phyloP scores from a whole-genome alignment of 2,329 filamentous ascomycete genomes.

The Fusarium chlamydosporum region DNA sequence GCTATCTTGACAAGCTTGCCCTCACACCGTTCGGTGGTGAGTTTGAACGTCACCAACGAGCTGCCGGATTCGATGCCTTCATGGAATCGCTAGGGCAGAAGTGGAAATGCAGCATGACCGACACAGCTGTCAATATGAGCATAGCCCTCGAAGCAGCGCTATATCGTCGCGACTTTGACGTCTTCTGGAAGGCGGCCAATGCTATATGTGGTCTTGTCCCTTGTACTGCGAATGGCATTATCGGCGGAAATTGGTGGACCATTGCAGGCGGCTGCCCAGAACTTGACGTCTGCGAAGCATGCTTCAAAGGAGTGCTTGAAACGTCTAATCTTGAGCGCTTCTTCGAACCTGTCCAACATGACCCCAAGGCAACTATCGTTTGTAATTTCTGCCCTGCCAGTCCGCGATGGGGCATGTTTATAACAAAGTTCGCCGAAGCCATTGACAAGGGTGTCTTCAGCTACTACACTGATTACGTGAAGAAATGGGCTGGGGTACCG shows the following conservation, averaged over 20 bases:
- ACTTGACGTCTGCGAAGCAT: slow-evolving; percentile 54
- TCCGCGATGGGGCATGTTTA: slow-evolving; percentile 48
- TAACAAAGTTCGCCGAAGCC: slow-evolving; percentile 50
- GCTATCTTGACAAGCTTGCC: slow-evolving; percentile 55
- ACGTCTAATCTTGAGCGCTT: slow-evolving; percentile 49
- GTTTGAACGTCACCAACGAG: slow-evolving; percentile 46
- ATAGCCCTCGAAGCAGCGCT: slow-evolving; percentile 50
- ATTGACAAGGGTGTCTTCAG: slow-evolving; percentile 54
- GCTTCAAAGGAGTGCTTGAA: slow-evolving; percentile 52
- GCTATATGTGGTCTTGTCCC: slow-evolving; percentile 43
- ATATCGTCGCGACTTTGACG: slow-evolving; percentile 45
- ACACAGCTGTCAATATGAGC: slow-evolving; percentile 41
- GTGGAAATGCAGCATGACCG: slow-evolving; percentile 49
- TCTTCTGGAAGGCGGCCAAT: slow-evolving; percentile 50
- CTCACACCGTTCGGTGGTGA: slow-evolving; percentile 50
- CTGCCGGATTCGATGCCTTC: slow-evolving; percentile 45
- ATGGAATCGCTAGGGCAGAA: slow-evolving; percentile 40
- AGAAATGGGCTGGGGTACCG: slow-evolving; percentile 49
- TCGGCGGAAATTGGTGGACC: slow-evolving; percentile 56
- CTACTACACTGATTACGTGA: slow-evolving; percentile 50
- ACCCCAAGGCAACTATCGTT: slow-evolving; percentile 40
- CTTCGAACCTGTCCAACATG: slow-evolving; percentile 48
- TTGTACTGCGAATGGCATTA: slow-evolving; percentile 51
- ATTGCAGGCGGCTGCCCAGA: slow-evolving; percentile 44
- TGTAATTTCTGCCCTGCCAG: slow-evolving; percentile 52